Base-by-base conservation (phyloP, 2,329 filamentous ascomycete species). In the Ophioceras dolichostomum region DNA sequence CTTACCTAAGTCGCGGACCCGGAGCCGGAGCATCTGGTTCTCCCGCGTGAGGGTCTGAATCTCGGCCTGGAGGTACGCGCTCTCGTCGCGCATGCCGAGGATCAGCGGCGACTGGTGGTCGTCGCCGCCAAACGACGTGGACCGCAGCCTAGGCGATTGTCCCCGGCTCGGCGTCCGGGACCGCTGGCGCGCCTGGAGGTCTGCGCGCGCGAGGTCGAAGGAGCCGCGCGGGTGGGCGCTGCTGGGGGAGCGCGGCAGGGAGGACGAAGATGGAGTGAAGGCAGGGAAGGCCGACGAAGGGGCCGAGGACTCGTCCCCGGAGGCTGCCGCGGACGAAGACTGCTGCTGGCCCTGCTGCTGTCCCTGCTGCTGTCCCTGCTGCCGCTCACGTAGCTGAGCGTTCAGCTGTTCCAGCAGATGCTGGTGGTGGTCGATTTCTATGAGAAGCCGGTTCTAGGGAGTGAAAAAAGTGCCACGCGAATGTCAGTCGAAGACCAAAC, bases 1-100 rank as follows among this genome's bases (percentile, higher is more conserved):
- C 65, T 47, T 60, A 82, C 80, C 81, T 12, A 87, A 60, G 49
- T 87, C 82, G 26, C 79, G 68, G 41, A 87, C 83, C 34, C 83
- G 69, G 53, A 79, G 70, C 43, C 79, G 76, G 36, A 89, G 62
- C 83, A 89, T 87, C 57, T 88, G 83, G 47, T 88, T 89, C 61
- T 88, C 83, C 19, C 83, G 68, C 17, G 77, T 71, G 48, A 89
- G 58, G 60, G 76, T 86, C 57, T 85, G 80, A 2, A 82, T 85
- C 59, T 89, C 83, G 4, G 83, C 83, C 54, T 87, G 82, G 49
- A 88, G 88, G 54, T 86, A 87, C 1, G 79, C 78, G 44, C 71
- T 78, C 53, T 88, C 83, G 49, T 87, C 83, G 14, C 82, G 66
- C 7, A 71, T 72, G n/a, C 70, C 72, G 2, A 81, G 64, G 34